Conservation (phyloP, 2,329 filamentous ascomycete genomes). For the Nakataea oryzae region DNA sequence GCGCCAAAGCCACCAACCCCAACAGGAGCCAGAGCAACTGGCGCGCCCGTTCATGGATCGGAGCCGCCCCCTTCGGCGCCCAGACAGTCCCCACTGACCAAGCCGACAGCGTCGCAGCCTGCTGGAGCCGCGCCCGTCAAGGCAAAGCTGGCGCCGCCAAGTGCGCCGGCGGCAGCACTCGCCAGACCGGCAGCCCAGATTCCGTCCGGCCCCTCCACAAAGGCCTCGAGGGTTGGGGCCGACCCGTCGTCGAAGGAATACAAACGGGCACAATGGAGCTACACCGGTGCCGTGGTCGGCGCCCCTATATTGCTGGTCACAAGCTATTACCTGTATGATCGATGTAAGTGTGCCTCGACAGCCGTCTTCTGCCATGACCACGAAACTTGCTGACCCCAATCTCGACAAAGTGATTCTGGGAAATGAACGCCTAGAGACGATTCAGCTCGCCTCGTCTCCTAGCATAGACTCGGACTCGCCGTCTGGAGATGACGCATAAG, state of each 20-base stretch:
- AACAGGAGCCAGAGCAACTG: too few relatives aligned
- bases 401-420: background rate
- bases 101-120: too few relatives aligned
- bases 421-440: background rate
- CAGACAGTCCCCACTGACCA: too few relatives aligned
- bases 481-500: too few relatives aligned
- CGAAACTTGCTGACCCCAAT: background rate
- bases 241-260: background rate
- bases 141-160: background rate
- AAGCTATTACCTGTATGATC: conserved; percentile 1
- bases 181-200: background rate
- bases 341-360: background rate
- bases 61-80: too few relatives aligned
- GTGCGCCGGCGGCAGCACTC: background rate
- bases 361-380: background rate
- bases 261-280: background rate
- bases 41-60: too few relatives aligned
- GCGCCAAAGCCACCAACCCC: too few relatives aligned
- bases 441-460: background rate
- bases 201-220: too few relatives aligned
- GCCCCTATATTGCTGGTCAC: background rate
- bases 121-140: too few relatives aligned
- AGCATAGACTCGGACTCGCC: background rate
- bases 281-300: background rate
- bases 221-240: background rate